Percentiles rank a stretch among this genome's conserved stretches.
phyloP scores from a whole-genome alignment of 345 rosid genomes.

The Fremontodendron californicum region DNA sequence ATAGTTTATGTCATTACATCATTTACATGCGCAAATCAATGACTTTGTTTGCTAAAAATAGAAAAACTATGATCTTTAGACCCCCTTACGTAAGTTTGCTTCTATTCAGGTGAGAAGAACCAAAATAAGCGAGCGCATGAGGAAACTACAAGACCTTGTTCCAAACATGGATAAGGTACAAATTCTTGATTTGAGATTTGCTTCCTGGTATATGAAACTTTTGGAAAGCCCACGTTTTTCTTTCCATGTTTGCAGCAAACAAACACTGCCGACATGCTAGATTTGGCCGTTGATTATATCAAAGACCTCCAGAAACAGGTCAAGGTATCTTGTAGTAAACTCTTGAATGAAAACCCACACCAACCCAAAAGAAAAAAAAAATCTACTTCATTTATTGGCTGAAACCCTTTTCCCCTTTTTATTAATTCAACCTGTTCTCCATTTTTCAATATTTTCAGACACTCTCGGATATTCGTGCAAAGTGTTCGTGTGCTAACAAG shows the following conservation, averaged over 20 bases:
- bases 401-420: neutral
- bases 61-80: neutral
- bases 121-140: slow-evolving; percentile 89
- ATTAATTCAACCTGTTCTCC: neutral
- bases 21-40: neutral
- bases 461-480: slow-evolving; percentile 52
- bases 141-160: slow-evolving; percentile 92
- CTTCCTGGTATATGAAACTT: neutral
- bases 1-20: neutral
- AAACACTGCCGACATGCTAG: slow-evolving; percentile 94
- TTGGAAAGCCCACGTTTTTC: neutral
- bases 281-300: slow-evolving; percentile 90
- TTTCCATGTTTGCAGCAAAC: slow-evolving; percentile 69
- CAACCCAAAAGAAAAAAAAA: no score
- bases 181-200: neutral
- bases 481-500: slow-evolving; percentile 50
- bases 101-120: slow-evolving; percentile 77
- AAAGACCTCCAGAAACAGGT: slow-evolving; percentile 79
- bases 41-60: neutral
- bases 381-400: neutral
- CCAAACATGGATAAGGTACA: slow-evolving; percentile 98
- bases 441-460: slow-evolving; percentile 32
- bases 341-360: neutral
- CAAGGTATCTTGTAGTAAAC: slow-evolving; percentile 39
- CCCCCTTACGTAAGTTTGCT: neutral